Evolutionary conservation across 1,284 basidiomycete genomes (phyloP).

Genomic region (Erythrobasidium hasegawianum): DNA sequence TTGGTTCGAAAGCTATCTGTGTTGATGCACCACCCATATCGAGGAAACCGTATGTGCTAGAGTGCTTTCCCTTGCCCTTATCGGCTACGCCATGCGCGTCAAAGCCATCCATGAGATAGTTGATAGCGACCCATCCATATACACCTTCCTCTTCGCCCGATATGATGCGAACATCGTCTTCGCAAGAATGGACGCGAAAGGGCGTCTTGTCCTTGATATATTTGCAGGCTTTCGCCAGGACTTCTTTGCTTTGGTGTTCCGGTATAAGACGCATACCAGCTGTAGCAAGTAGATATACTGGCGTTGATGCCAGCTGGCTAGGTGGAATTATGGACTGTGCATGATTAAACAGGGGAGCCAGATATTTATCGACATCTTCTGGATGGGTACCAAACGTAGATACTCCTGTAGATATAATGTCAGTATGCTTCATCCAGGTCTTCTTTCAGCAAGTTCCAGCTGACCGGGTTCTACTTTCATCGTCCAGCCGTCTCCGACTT

Average conservation of each 20-base stretch:
- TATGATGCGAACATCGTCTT: conserved; percentile 86
- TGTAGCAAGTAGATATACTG: conserved; percentile 90
- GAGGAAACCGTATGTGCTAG: conserved; percentile 90
- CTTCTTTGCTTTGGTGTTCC: conserved; percentile 62
- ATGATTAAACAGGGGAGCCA: conserved; percentile 77
- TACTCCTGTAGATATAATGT: conserved; percentile 61
- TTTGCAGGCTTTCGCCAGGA: conserved; percentile 71
- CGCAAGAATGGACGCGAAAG: conserved; percentile 73
- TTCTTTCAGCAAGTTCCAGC: conserved; percentile 45
- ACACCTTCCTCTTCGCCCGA: conserved; percentile 97
- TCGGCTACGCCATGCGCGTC: conserved; percentile 54
- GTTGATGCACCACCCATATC: conserved; percentile 99
- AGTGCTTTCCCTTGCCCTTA: conserved; percentile 44
- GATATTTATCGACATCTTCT: conserved; percentile 66
- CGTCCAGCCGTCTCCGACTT: conserved; percentile 76
- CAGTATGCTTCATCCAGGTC: not conserved
- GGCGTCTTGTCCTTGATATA: conserved; percentile 70
- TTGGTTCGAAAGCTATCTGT: conserved; percentile 92
- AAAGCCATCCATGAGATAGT: conserved; percentile 99
- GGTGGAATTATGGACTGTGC: conserved; percentile 80
- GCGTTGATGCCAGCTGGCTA: conserved; percentile 73
- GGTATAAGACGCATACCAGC: conserved; percentile 92
- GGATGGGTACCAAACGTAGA: conserved; percentile 74
- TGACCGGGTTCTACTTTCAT: conserved; percentile 87
- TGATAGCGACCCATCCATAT: conserved; percentile 98